These are phyloP conservation scores for Hypoxylon rickii DNA, from an alignment of 495 filamentous ascomycete species.

Conservation along the genomic window DNA sequence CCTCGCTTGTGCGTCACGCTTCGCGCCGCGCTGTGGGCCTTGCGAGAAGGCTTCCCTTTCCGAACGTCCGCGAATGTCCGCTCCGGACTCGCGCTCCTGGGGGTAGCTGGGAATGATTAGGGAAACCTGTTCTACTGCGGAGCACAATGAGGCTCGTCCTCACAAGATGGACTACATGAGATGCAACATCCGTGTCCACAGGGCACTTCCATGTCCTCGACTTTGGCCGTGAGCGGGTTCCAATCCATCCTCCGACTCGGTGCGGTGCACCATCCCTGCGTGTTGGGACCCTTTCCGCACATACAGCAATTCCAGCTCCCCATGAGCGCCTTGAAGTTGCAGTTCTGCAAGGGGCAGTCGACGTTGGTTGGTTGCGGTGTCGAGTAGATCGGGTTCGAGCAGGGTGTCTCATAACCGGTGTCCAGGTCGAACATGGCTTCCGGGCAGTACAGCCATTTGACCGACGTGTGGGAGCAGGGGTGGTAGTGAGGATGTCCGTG, in stretches of 20 bases:
- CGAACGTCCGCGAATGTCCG: slow-evolving; percentile 37
- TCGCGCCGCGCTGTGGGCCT: slow-evolving; percentile 26
- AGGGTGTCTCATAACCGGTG: slow-evolving; percentile 48
- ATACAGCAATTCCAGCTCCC: slow-evolving; percentile 50
- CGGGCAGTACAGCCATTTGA: slow-evolving; percentile 51
- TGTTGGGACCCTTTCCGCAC: slow-evolving; percentile 46
- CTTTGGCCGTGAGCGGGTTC: slow-evolving; percentile 41
- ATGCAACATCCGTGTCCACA: slow-evolving; percentile 51
- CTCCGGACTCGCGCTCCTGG: slow-evolving; percentile 34
- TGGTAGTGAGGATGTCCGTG: slow-evolving; percentile 50
- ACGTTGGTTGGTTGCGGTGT: slow-evolving; percentile 42
- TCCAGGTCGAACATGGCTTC: slow-evolving; percentile 46
- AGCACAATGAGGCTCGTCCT: slow-evolving; percentile 9
- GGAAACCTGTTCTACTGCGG: not conserved
- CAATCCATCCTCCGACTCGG: slow-evolving; percentile 37
- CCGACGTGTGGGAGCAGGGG: slow-evolving; percentile 48
- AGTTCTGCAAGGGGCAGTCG: slow-evolving; percentile 47
- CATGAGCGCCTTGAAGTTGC: slow-evolving; percentile 44
- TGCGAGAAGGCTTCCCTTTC: slow-evolving; percentile 36
- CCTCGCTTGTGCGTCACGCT: slow-evolving; percentile 30
- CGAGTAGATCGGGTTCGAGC: slow-evolving; percentile 46
- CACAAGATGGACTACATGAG: slow-evolving; percentile 44
- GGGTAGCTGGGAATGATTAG: slow-evolving; percentile 26
- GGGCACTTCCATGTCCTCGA: slow-evolving; percentile 42
- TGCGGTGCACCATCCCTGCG: slow-evolving; percentile 46